Evolutionary conservation across 768 basidiomycete species (phyloP), one percentile per base, ranked within the genome.

Genomic region (Suillus clintonianus): DNA sequence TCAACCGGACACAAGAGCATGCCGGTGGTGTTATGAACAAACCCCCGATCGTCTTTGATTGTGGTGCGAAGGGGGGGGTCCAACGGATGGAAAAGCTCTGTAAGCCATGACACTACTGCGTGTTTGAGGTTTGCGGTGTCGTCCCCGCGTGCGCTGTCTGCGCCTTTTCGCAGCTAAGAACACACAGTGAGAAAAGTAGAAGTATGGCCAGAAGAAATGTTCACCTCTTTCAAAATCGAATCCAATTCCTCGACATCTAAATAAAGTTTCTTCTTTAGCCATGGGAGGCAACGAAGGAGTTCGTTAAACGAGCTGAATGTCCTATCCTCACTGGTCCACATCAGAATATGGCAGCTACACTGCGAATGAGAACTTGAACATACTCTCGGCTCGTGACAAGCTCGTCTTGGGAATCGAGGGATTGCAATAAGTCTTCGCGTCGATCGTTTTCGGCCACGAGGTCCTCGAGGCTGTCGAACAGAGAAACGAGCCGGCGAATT

Each of bases 371-470:
- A n/a, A n/a, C n/a, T n/a, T n/a, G n/a, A n/a, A n/a, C 27, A 24
- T 10, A 22, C 10, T 47, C 63, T 60, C 30, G 64, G 50, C 61
- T 63, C 32, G 62, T 58, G 22, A 30, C 27, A 41, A 17, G 48
- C 56, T 22, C n/a, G 14, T 64, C 27, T 9, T 36, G 53, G 41
- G 34, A 58, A 5, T 64, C 56, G 14, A 62, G 47, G 32, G 45
- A 62, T 14, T 60, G 36, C 36, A 37, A 6, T 37, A 37, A 37
- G 5, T 37, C 36, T 37, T 37, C 54, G 24, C 24, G 42, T 7
- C 45, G 59, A 47, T 65, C 62, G 30, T 56, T 56, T 45, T 67
- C 64, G 17, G n/a, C 55, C 30, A 67, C 61, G 2, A 67, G 58
- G 27, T 65, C 66, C 14, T 67, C 64, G 3, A 63, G 24, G 4